Evolutionary conservation across 306 rosid species (phyloP), one percentile per base, ranked within the genome.

Genomic region (Prunus davidiana): DNA sequence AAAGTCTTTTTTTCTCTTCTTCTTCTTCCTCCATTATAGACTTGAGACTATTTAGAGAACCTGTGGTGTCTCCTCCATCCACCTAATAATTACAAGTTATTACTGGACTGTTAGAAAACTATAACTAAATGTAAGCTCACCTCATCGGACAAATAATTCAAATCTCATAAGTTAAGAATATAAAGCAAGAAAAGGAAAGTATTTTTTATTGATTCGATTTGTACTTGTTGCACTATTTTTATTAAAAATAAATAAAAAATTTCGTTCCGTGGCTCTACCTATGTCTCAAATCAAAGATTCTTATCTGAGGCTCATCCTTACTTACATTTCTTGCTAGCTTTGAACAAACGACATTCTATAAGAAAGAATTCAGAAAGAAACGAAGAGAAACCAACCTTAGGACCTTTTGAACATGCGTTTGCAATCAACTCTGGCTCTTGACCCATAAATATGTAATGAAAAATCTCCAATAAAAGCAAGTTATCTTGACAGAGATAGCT

Each of bases 351-450:
- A 27, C 64, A 49, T 61, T 45, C 51, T 46, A n/a, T 30, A 47
- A 55, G 27, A 56, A 71, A 79, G 27, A 67, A 25, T 56, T 45
- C 70, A 43, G 38, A 52, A 69, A 65, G 46, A 78, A 24, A 79
- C 46, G 80, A 74, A 74, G 60, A 55, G 49, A 38, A 76, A 74
- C 76, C 62, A 72, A 90, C 98, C 97, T 90, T 86, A 30, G 54
- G 25, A 65, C 81, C 85, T 66, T 84, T 84, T 30, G 45, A 77
- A 86, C 80, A 82, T 51, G 78, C 81, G 71, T 78, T 86, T 22
- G 89, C 87, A 68, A 92, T 83, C 85, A 92, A 81, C 85, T 90
- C 96, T 58, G 98, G 96, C 54, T 92, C 97, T 85, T 95, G 98
- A 78, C 93, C 96, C 83, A 85, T 45, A 73, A 92, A 92, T 68